Conservation (phyloP, 495 filamentous ascomycete genomes). For the Coniosporium apollinis region DNA sequence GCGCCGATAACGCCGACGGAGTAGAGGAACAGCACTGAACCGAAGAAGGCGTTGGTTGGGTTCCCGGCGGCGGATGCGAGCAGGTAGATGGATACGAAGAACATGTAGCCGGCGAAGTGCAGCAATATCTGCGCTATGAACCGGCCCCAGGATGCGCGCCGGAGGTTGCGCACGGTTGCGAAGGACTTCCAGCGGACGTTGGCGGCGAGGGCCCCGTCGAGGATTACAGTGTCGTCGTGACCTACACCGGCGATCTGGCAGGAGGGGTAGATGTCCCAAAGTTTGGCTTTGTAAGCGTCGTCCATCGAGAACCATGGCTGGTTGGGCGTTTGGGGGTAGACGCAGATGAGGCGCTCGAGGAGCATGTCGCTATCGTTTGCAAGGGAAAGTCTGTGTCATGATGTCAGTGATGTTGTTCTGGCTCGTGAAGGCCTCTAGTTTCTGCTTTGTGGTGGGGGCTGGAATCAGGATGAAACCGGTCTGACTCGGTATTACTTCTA, state of each 20-base stretch:
- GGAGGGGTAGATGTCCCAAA: slow-evolving; percentile 31
- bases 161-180: slow-evolving; percentile 7
- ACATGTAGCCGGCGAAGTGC: neutral
- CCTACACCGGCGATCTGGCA: slow-evolving; percentile 26
- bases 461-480: too few species aligned
- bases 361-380: slow-evolving; percentile 28
- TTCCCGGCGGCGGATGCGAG: neutral
- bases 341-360: slow-evolving; percentile 29
- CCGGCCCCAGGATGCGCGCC: slow-evolving; percentile 10
- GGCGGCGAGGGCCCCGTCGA: slow-evolving; percentile 23
- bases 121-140: slow-evolving; percentile 6
- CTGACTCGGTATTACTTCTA: too few species aligned
- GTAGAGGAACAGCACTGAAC: neutral
- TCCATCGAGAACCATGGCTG: slow-evolving; percentile 18
- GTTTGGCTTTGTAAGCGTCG: slow-evolving; percentile 19
- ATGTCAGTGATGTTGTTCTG: too few species aligned
- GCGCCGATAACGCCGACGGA: neutral
- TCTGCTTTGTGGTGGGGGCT: too few species aligned
- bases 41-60: neutral
- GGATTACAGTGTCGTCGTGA: slow-evolving; percentile 23
- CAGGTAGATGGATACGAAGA: slow-evolving; percentile 1
- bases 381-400: slow-evolving; percentile 20
- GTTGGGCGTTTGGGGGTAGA: slow-evolving; percentile 14
- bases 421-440: slow-evolving; percentile 2
- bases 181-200: slow-evolving; percentile 24